phyloP scores from a whole-genome alignment of 164 flowering plant genomes.

The Chimonanthus praecox region DNA sequence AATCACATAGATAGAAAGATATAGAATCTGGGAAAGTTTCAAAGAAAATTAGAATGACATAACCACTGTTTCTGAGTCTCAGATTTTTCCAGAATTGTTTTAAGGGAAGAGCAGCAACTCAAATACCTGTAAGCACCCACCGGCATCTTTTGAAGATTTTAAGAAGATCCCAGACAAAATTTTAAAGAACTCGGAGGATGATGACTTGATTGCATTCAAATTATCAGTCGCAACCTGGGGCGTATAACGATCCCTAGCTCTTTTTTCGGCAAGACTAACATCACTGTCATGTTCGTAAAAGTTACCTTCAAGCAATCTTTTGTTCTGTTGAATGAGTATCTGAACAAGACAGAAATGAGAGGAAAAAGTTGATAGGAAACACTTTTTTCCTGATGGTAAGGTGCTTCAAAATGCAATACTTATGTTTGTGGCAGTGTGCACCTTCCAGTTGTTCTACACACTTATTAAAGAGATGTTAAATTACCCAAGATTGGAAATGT shows the following conservation, averaged over 20 bases:
- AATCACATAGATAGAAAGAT: neutral
- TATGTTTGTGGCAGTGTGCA: no score
- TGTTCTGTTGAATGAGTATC: conserved; percentile 79
- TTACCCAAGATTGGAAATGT: neutral
- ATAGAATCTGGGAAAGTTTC: neutral
- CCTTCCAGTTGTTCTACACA: no score
- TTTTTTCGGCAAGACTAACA: conserved; percentile 32
- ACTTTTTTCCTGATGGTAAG: neutral
- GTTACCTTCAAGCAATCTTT: conserved; percentile 38
- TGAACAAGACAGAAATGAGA: conserved; percentile 1
- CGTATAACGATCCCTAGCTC: conserved; percentile 52
- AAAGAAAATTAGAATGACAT: neutral
- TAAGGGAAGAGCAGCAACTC: neutral
- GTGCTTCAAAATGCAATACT: no score
- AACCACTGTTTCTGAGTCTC: neutral
- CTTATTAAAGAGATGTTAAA: neutral
- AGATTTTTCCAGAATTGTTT: neutral
- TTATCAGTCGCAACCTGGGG: conserved; percentile 58
- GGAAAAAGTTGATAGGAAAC: neutral
- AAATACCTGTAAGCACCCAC: conserved; percentile 86
- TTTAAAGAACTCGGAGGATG: conserved; percentile 48
- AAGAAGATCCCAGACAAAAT: conserved; percentile 46
- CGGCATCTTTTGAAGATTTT: conserved; percentile 54
- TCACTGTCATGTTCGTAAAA: conserved; percentile 29
- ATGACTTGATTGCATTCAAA: conserved; percentile 48